Evolutionary conservation across 495 filamentous ascomycete genomes (phyloP).

Genomic region (Neurospora intermedia): DNA sequence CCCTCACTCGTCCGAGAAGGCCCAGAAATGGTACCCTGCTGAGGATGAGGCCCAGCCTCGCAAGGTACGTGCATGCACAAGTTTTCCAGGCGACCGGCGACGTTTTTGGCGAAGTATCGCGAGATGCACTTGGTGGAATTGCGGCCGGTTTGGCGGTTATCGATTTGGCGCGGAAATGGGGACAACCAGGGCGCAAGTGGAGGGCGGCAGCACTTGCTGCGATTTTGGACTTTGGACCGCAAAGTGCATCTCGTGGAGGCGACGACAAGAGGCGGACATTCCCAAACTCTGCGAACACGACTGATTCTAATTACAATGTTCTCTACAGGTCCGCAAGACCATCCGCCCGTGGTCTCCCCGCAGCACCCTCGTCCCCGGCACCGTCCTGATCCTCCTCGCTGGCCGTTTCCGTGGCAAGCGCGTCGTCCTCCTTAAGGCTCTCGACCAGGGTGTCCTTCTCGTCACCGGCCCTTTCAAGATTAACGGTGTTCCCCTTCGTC

Average conservation of each 20-base stretch:
- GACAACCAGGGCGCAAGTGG: conserved; percentile 2
- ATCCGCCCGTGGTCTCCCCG: conserved; percentile 75
- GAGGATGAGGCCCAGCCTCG: conserved; percentile 84
- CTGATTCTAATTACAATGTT: conserved; percentile 17
- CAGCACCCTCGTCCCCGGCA: conserved; percentile 78
- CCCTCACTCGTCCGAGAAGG: conserved; percentile 75
- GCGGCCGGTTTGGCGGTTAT: conserved; percentile 1
- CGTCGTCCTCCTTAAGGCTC: conserved; percentile 94
- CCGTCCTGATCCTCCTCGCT: conserved; percentile 95
- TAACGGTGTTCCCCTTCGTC: conserved; percentile 96
- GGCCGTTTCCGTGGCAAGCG: conserved; percentile 99
- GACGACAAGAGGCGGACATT: not conserved
- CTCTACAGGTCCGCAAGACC: conserved; percentile 79
- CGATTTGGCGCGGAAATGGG: not conserved
- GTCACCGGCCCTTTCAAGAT: conserved; percentile 99
- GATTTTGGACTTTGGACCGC: not conserved
- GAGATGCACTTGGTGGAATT: conserved; percentile 9
- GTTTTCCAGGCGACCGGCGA: conserved; percentile 1
- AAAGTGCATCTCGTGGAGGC: not conserved
- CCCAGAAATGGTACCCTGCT: conserved; percentile 98
- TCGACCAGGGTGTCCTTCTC: conserved; percentile 92
- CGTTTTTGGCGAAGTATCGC: conserved; percentile 1
- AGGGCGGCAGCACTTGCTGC: not conserved
- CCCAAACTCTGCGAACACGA: not conserved
- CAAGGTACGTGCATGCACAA: conserved; percentile 60